These are phyloP conservation scores for Dictyostelium purpureum DNA, from an alignment of 78 protist species.

Conservation along the genomic window DNA sequence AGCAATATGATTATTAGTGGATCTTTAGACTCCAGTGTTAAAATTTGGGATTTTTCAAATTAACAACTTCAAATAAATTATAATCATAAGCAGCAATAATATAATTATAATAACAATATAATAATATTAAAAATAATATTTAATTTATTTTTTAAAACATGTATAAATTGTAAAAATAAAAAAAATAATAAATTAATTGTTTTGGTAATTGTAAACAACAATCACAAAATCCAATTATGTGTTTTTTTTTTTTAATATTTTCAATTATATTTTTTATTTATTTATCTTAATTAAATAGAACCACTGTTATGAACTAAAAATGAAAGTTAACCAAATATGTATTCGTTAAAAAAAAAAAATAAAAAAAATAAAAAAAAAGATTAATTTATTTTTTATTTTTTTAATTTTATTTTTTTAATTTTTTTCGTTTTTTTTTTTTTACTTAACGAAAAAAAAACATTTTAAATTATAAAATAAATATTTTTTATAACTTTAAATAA, in stretches of 20 bases:
- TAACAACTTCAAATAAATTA: neutral
- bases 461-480: too few relatives aligned
- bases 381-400: neutral
- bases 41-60: slow-evolving; percentile 26
- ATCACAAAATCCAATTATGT: too few relatives aligned
- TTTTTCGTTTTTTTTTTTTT: neutral
- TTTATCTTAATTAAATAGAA: too few relatives aligned
- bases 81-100: neutral
- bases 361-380: neutral
- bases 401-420: neutral
- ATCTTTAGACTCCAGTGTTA: slow-evolving; percentile 43
- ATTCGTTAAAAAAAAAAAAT: neutral
- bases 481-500: neutral
- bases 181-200: too few relatives aligned
- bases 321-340: neutral
- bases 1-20: slow-evolving; percentile 17
- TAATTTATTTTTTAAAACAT: too few relatives aligned
- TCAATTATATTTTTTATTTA: too few relatives aligned
- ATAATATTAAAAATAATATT: too few relatives aligned
- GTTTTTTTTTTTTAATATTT: too few relatives aligned
- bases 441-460: neutral
- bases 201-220: too few relatives aligned
- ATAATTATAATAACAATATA: neutral
- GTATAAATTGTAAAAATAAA: too few relatives aligned
- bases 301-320: neutral